Evolutionary conservation across 805 yeast species (phyloP).

Genomic region (Zygoascus tannicola): DNA sequence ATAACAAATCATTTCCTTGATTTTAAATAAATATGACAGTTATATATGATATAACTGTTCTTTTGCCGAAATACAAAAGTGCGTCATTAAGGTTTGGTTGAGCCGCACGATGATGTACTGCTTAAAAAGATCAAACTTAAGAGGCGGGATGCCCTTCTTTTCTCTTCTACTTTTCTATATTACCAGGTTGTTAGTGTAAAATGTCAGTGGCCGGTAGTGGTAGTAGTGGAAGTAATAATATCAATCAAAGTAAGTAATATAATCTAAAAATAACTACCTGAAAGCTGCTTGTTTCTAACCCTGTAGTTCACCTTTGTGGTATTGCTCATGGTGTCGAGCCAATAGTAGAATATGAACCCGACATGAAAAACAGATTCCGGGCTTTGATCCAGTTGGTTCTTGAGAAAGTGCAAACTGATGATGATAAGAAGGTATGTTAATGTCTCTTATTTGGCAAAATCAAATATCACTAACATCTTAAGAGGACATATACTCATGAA

Average conservation of each 20-base stretch:
- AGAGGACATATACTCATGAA: conserved; percentile 26
- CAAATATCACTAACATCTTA: neutral
- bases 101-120: too few species aligned
- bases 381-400: conserved; percentile 15
- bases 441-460: neutral
- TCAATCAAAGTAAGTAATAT: neutral
- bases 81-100: too few species aligned
- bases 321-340: conserved; percentile 10
- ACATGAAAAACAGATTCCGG: conserved; percentile 7
- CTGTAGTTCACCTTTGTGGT: conserved; percentile 1
- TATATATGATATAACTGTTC: too few species aligned
- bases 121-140: too few species aligned
- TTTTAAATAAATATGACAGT: too few species aligned
- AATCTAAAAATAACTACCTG: too few species aligned
- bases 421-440: conserved; percentile 20
- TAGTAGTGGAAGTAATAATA: conserved; percentile 3
- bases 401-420: conserved; percentile 19
- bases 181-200: too few species aligned
- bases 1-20: too few species aligned
- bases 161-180: too few species aligned
- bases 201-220: neutral
- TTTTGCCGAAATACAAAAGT: too few species aligned
- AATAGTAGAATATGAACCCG: conserved; percentile 13
- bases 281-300: too few species aligned
- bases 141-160: too few species aligned